Base-by-base conservation (phyloP, 208 protist genomes). In the Trypanosoma rangeli region DNA sequence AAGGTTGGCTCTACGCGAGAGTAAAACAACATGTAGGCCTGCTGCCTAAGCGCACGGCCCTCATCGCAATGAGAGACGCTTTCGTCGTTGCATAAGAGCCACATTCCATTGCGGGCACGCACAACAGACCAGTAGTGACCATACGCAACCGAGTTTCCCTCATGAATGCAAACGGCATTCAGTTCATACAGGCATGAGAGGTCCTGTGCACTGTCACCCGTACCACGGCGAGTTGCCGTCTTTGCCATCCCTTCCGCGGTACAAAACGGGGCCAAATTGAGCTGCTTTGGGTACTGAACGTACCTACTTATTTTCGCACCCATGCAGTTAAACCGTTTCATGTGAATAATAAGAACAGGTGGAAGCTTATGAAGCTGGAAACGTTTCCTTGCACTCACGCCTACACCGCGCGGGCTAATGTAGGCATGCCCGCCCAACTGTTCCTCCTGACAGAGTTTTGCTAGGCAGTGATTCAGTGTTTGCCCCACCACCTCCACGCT, bases 111-210 rank as follows among this genome's bases (percentile, higher is more conserved):
- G 3, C 80, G 66, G 24, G 80, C 85, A 24, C 84, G 84, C 33
- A 97, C 93, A 64, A 90, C 70, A 58, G 79, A 84, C 79, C 94
- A 97, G 82, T 98, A 98, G 70, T 98, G 95, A 22, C 95, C 95
- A 65, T 84, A 92, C 59, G 80, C 73, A 13, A 95, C 52, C 37
- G 86, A 87, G 48, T 66, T 55, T 16, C 95, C 95, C 29, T 89
- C 78, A 69, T 98, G 95, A 39, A 98, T 84, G 58, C 93, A 86
- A 37, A 98, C 67, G 28, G 90, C 92, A 70, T 91, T 92, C 13
- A 98, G 82, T 56, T 96, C 79, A 74, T 98, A 98, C 33, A 70
- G 39, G 49, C 55, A 78, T 49, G 60, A 58, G 52, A 69, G 10
- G 33, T 60, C 44, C n/a, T 68, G 28, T 20, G 49, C 50, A 59